Evolutionary conservation across 768 basidiomycete species (phyloP), one percentile per base, ranked within the genome.

Genomic region (Porphyrellus cyaneotinctus): DNA sequence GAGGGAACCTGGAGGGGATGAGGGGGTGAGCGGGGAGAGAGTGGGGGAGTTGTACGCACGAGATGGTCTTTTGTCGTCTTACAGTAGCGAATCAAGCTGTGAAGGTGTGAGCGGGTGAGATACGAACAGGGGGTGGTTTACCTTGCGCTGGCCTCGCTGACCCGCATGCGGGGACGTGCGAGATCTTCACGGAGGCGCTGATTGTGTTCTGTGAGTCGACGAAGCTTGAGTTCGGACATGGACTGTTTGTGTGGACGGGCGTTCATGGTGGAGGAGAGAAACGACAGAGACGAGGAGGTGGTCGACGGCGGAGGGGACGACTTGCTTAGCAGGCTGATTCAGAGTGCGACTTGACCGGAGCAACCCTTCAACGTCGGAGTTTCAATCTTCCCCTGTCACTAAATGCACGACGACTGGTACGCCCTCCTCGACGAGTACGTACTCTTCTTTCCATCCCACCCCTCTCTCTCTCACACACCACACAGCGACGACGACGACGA

Each of bases 221-320:
- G 84, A 57, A 97, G 85, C 81, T 95, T 97, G 67, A 97, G 88
- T 80, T 97, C 95, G 45, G 90, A 91, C 92, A 97, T 95, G 64
- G 91, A 91, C 80, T 94, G 93, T 80, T 88, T 88, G 70, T 87
- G 87, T 23, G 85, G 85, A 62, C 87, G 82, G 51, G 82, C 75
- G 70, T 83, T 87, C 87, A 88, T 88, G 33, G 59, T 46, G 13
- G 36, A 43, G 33, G 38, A 22, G 47, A 31, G 22, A 18, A 28
- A 51, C 39, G 42, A 53, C 47, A 23, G 51, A 11, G 28, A 47
- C n/a, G 37, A 37, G 32, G 28, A 24, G 8, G 46, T 44, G 15
- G 43, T 17, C 28, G 48, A 42, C 15, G 41, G 26, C 11, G 28
- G 41, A 20, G 53, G 18, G 48, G 55, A 63, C 6, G 31, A 45